phyloP scores from a whole-genome alignment of 2,329 filamentous ascomycete genomes.

The Pyrenochaeta sp. region DNA sequence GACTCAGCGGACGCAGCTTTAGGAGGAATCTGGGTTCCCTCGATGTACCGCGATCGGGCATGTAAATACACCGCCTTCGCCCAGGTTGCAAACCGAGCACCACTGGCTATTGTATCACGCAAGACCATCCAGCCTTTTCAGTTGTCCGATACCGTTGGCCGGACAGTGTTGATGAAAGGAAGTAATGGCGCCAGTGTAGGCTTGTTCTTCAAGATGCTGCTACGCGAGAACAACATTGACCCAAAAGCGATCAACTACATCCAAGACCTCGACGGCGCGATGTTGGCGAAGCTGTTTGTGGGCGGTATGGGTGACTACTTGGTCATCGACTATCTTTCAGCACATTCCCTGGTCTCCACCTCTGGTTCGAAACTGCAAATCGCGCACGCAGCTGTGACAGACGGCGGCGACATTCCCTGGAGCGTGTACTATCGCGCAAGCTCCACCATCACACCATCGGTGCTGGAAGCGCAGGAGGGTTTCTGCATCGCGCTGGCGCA shows the following conservation, averaged over 20 bases:
- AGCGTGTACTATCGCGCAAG: slow-evolving; percentile 26
- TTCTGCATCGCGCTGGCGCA: slow-evolving; percentile 21
- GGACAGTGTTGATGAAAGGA: slow-evolving; percentile 27
- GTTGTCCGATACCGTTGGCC: slow-evolving; percentile 13
- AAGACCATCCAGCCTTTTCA: slow-evolving; percentile 10
- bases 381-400: slow-evolving; percentile 17
- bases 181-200: slow-evolving; percentile 24
- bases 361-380: slow-evolving; percentile 21
- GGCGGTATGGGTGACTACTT: slow-evolving; percentile 29
- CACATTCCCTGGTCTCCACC: slow-evolving; percentile 13
- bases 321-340: slow-evolving; percentile 23
- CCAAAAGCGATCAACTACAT: slow-evolving; percentile 18
- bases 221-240: slow-evolving; percentile 25
- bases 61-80: slow-evolving; percentile 23
- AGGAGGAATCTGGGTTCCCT: slow-evolving; percentile 27
- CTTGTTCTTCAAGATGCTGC: slow-evolving; percentile 30
- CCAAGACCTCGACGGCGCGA: slow-evolving; percentile 25
- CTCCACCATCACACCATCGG: slow-evolving; percentile 12
- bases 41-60: slow-evolving; percentile 20
- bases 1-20: slow-evolving; percentile 26
- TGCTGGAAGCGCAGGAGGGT: slow-evolving; percentile 15
- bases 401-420: slow-evolving; percentile 22
- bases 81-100: slow-evolving; percentile 24
- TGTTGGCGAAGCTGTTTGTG: slow-evolving; percentile 25
- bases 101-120: slow-evolving; percentile 23